phyloP scores from a whole-genome alignment of 1,284 basidiomycete species.

The Austropuccinia psidii region DNA sequence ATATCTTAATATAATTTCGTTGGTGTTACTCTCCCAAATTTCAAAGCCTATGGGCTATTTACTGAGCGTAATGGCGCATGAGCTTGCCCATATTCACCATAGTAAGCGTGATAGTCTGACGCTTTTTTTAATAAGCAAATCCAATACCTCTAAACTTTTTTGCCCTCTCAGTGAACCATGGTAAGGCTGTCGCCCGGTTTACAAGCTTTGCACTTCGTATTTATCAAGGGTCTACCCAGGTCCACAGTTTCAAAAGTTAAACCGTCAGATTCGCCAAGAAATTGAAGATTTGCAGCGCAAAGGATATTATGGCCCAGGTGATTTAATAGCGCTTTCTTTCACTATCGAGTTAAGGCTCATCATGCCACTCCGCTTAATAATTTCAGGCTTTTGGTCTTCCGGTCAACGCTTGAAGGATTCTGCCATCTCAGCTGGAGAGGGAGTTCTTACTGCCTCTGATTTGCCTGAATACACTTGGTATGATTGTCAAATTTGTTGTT shows the following conservation, averaged over 20 bases:
- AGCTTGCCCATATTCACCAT: constrained; percentile 31
- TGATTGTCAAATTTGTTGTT: not conserved
- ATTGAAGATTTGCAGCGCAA: constrained; percentile 14
- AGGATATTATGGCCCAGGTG: constrained; percentile 28
- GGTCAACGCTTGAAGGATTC: constrained; percentile 24
- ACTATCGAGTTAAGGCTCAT: not conserved
- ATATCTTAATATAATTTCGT: not conserved
- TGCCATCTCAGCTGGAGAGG: constrained; percentile 3
- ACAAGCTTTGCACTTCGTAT: not conserved
- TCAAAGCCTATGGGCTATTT: constrained; percentile 20
- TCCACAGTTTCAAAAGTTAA: constrained; percentile 22
- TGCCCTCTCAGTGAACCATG: constrained; percentile 2
- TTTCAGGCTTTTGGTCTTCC: constrained; percentile 33
- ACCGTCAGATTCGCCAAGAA: constrained; percentile 11
- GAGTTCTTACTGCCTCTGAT: constrained; percentile 1
- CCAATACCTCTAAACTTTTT: not conserved
- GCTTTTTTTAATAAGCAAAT: not conserved
- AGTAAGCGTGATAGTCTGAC: not conserved
- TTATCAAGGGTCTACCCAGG: too few relatives aligned
- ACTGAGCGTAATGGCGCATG: constrained; percentile 26
- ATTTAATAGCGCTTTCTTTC: not conserved
- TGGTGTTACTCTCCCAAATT: not conserved
- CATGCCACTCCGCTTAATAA: not conserved
- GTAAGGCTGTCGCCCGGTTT: not conserved
- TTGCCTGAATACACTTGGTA: constrained; percentile 22